phyloP scores from a whole-genome alignment of 305 asterid species.

The Fraxinus floribunda region DNA sequence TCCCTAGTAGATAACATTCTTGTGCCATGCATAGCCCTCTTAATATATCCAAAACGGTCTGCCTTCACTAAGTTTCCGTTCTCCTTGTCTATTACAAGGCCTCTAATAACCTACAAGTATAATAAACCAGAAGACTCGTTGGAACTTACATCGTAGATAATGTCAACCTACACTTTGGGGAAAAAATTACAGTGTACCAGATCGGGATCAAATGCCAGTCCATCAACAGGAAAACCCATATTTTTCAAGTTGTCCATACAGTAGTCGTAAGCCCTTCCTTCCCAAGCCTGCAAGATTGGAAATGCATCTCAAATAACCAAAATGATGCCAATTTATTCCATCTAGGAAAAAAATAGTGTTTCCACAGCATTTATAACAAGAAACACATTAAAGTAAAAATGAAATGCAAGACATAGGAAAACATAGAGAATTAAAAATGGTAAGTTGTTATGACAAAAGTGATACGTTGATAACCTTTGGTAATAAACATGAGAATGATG shows the following conservation, averaged over 20 bases:
- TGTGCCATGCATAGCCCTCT: conserved; percentile 94
- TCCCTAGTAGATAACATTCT: conserved; percentile 72
- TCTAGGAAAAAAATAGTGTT: neutral
- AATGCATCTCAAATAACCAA: neutral
- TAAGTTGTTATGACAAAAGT: neutral
- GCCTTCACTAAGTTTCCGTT: conserved; percentile 88
- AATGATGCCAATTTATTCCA: neutral
- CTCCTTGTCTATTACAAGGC: conserved; percentile 87
- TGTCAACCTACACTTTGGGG: neutral
- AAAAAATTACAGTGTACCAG: conserved; percentile 41
- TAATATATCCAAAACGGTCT: conserved; percentile 83
- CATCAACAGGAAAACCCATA: conserved; percentile 89
- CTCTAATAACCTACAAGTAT: conserved; percentile 69
- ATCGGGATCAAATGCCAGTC: conserved; percentile 87
- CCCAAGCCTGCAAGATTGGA: conserved; percentile 73
- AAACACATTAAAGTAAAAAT: neutral
- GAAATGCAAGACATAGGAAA: neutral
- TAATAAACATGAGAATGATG: neutral
- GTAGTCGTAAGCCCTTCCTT: conserved; percentile 94
- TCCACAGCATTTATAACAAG: neutral
- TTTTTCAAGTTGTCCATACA: conserved; percentile 72
- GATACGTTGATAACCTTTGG: neutral
- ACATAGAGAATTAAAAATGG: neutral
- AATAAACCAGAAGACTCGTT: conserved; percentile 21
- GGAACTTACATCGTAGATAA: conserved; percentile 10